These are phyloP conservation scores for Leptomonas pyrrhocoris DNA, from an alignment of 208 protist genomes.

Conservation along the genomic window DNA sequence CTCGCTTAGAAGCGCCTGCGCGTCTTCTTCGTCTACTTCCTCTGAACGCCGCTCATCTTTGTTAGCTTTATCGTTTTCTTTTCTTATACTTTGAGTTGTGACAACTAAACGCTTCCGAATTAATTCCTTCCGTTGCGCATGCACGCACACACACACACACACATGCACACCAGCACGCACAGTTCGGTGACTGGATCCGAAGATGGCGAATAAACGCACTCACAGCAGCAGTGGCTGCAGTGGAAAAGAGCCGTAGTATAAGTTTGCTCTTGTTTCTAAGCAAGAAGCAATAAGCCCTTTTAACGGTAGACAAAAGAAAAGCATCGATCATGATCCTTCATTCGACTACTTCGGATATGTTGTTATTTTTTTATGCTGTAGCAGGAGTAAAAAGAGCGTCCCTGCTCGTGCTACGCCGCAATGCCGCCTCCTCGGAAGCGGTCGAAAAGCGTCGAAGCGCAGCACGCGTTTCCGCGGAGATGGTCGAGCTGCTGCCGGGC, in stretches of 20 bases:
- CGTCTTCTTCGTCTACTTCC: no score
- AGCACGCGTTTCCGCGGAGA: constrained; percentile 45
- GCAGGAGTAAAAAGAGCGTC: constrained; percentile 22
- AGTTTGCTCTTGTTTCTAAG: neutral
- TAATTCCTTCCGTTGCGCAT: neutral
- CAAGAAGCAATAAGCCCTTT: neutral
- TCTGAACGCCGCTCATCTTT: no score
- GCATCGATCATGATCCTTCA: no score
- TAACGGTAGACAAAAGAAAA: neutral
- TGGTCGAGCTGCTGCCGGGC: constrained; percentile 13
- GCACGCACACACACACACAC: neutral
- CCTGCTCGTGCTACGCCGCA: constrained; percentile 33
- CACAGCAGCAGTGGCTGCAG: neutral
- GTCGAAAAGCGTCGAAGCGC: constrained; percentile 56
- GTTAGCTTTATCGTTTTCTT: no score
- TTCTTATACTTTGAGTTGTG: neutral
- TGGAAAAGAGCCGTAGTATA: neutral
- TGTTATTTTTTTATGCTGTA: constrained; percentile 7
- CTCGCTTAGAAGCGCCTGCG: no score
- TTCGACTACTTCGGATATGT: no score
- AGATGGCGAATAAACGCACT: neutral
- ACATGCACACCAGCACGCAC: no score
- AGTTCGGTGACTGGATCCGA: constrained; percentile 1
- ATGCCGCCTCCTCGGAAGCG: constrained; percentile 48
- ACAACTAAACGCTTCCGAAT: neutral